phyloP scores from a whole-genome alignment of 2,329 filamentous ascomycete species.

The Fusarium sp. region DNA sequence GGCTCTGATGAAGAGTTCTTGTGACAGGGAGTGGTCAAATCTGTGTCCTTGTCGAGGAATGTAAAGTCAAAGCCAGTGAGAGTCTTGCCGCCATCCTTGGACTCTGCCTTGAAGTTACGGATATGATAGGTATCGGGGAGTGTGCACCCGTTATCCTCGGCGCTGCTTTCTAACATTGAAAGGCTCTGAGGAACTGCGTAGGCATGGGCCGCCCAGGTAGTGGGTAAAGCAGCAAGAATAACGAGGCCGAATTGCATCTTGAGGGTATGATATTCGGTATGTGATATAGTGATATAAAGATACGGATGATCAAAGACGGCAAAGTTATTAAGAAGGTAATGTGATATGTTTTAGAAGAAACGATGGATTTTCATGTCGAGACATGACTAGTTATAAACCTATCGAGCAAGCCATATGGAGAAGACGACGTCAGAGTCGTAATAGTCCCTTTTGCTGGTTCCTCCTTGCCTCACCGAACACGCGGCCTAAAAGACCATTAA shows the following conservation, averaged over 20 bases:
- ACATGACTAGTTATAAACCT: slow-evolving; percentile 31
- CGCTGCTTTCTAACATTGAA: slow-evolving; percentile 39
- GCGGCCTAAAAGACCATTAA: slow-evolving; percentile 32
- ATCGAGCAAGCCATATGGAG: slow-evolving; percentile 24
- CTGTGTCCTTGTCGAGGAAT: slow-evolving; percentile 55
- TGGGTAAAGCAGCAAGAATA: slow-evolving; percentile 40
- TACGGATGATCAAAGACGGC: neutral
- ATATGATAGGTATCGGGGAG: slow-evolving; percentile 55
- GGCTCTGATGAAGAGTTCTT: slow-evolving; percentile 57
- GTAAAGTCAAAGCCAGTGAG: slow-evolving; percentile 53
- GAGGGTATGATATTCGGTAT: neutral
- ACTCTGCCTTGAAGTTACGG: slow-evolving; percentile 51
- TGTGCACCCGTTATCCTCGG: slow-evolving; percentile 46
- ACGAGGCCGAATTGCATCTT: slow-evolving; percentile 36
- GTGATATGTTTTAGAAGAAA: neutral
- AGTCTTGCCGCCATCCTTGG: slow-evolving; percentile 50
- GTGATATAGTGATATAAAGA: neutral
- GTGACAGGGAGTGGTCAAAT: slow-evolving; percentile 55
- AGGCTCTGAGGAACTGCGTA: slow-evolving; percentile 46
- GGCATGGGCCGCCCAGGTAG: slow-evolving; percentile 36
- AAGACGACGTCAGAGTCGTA: slow-evolving; percentile 33
- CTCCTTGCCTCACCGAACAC: slow-evolving; percentile 30
- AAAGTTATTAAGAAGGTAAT: neutral
- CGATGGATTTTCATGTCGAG: neutral
- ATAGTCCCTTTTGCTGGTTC: neutral